phyloP scores from a whole-genome alignment of 2,329 filamentous ascomycete species.

The Pestalotiopsis sp. region DNA sequence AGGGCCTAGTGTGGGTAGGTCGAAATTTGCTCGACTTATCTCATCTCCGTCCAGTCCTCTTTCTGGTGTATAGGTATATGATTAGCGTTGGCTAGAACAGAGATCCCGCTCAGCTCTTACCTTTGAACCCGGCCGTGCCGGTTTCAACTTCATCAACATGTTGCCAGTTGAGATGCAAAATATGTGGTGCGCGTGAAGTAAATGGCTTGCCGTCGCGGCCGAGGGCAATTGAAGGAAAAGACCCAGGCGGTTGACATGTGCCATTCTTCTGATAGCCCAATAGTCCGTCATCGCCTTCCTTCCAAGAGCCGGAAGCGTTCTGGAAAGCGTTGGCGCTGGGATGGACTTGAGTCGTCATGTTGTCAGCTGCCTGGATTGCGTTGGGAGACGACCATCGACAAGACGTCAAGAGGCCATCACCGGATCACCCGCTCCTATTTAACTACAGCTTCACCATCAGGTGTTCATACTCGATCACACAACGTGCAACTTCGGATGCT shows the following conservation, averaged over 20 bases:
- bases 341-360: constrained; percentile 12
- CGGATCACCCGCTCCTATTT: constrained; percentile 1
- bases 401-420: not conserved
- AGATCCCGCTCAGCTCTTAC: not conserved
- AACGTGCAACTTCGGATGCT: not conserved
- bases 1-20: constrained; percentile 37
- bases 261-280: not conserved
- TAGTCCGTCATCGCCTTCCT: constrained; percentile 19
- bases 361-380: not conserved
- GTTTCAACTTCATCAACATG: constrained; percentile 16
- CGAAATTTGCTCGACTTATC: constrained; percentile 40
- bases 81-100: not conserved
- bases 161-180: constrained; percentile 15
- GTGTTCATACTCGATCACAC: not conserved
- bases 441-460: not conserved
- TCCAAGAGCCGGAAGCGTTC: constrained; percentile 25
- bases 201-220: constrained; percentile 9
- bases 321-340: constrained; percentile 17
- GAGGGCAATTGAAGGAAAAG: not conserved
- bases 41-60: constrained; percentile 39
- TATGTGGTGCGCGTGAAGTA: not conserved
- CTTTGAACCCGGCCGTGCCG: not conserved
- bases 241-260: not conserved
- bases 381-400: not conserved
- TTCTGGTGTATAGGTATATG: constrained; percentile 18